Base-by-base conservation (phyloP, 768 basidiomycete genomes). In the Lactarius quietus region DNA sequence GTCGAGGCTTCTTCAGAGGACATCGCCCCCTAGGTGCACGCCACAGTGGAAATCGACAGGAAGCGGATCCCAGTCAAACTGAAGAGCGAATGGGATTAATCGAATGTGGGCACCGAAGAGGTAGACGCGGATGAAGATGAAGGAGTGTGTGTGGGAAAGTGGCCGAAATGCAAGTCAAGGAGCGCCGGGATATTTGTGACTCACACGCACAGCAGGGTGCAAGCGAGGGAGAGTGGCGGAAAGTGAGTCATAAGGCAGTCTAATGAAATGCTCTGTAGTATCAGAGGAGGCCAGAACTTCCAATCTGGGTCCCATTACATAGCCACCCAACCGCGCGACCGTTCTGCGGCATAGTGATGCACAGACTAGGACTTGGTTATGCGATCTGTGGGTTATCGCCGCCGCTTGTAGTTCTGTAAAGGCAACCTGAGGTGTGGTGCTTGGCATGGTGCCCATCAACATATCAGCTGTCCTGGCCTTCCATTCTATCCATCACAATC, bases 21-120 rank as follows among this genome's bases (percentile, higher is more conserved):
- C 38, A 82, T 88, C 36, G 86, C 87, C 0, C 78, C 98, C 0
- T 97, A 95, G 95, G 86, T 96, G 23, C 83, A 97, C 18, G 90
- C 95, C 1, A 78, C 98, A 18, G 97, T 98, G 73, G 97, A 98
- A 74, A 79, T 82, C n/a, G 93, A 94, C 66, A 87, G 87, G 5
- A 89, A 88, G 77, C 90, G 91, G 64, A 97, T 98, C 79, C 94
- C 92, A 31, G 84, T 90, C 20, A 96, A 95, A 70, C 89, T 93
- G 2, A 89, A 86, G 35, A 90, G 87, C 61, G 95, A 96, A 45
- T 87, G 89, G 7, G 90, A 98, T 73, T 95, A 97, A 10, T 80
- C 98, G 74, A 92, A 93, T 74, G 95, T 86, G 87, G 23, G 14
- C 43, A 23, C 8, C n/a, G 1, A 14, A 45, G 43, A 10, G n/a